These are phyloP conservation scores for Linum tenue DNA, from an alignment of 345 rosid species.

Conservation along the genomic window DNA sequence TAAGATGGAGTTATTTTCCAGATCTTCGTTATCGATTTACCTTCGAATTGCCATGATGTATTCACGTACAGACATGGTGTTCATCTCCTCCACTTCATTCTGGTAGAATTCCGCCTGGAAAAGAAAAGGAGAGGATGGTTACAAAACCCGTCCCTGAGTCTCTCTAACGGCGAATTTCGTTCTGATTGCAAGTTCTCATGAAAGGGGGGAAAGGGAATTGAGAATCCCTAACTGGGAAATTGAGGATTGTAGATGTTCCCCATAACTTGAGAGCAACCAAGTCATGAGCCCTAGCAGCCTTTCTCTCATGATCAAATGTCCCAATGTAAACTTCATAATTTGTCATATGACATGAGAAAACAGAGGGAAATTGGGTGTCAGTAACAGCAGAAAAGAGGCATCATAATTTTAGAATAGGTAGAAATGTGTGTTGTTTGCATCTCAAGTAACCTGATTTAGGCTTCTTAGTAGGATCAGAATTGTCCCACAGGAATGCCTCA, in stretches of 20 bases:
- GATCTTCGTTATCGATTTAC: slow-evolving; percentile 11
- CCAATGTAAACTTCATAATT: too few relatives aligned
- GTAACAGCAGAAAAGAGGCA: too few relatives aligned
- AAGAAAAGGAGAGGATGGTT: not conserved
- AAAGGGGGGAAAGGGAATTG: too few relatives aligned
- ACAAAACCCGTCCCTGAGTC: not conserved
- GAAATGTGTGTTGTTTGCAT: too few relatives aligned
- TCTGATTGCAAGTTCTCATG: too few relatives aligned
- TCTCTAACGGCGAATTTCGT: too few relatives aligned
- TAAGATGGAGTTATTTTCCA: not conserved
- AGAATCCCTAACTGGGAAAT: slow-evolving; percentile 15
- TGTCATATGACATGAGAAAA: too few relatives aligned
- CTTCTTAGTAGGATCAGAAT: too few relatives aligned
- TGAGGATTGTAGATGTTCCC: slow-evolving; percentile 1
- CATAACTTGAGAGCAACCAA: slow-evolving; percentile 17
- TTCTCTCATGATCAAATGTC: slow-evolving; percentile 10
- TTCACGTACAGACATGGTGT: slow-evolving; percentile 1
- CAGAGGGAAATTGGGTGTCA: too few relatives aligned
- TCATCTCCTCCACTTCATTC: slow-evolving; percentile 18
- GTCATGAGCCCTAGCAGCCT: slow-evolving; percentile 21
- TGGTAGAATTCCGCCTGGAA: slow-evolving; percentile 4
- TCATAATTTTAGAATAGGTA: too few relatives aligned
- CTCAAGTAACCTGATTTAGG: too few relatives aligned
- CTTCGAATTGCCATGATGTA: slow-evolving; percentile 11
- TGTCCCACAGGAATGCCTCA: too few relatives aligned